A percentile compares a stretch with the other conserved stretches of the same genome.
These are phyloP conservation scores for Edaphochlamys debaryana DNA, from an alignment of 139 green algal species.

Conservation along the genomic window DNA sequence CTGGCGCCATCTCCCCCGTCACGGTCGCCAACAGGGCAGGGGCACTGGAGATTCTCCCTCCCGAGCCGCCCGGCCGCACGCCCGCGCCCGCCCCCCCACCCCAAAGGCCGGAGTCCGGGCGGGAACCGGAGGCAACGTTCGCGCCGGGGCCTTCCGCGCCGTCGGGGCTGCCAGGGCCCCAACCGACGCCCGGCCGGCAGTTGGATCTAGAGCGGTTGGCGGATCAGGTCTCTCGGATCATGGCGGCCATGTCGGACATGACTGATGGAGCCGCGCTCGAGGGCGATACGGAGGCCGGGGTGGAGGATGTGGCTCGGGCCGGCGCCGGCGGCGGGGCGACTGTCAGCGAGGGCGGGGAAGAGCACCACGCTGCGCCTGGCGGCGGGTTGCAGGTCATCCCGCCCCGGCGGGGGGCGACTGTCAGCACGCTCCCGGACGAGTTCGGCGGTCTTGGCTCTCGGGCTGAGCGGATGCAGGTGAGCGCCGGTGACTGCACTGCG, in stretches of 20 bases:
- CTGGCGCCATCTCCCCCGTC: too few species aligned
- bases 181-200: not conserved
- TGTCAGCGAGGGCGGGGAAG: not conserved
- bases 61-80: not conserved
- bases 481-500: too few species aligned
- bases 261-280: too few species aligned
- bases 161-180: not conserved
- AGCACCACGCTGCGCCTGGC: too few species aligned
- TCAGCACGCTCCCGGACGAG: too few species aligned
- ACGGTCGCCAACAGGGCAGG: not conserved
- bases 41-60: not conserved
- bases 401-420: too few species aligned
- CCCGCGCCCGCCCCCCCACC: too few species aligned
- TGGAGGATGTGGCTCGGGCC: too few species aligned
- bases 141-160: not conserved
- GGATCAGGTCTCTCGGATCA: conserved; percentile 29
- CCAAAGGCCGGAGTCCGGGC: not conserved
- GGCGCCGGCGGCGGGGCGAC: not conserved
- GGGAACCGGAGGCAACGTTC: not conserved
- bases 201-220: conserved; percentile 20
- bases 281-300: too few species aligned
- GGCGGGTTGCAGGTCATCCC: too few species aligned
- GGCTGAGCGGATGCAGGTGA: too few species aligned
- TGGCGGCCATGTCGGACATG: conserved; percentile 10
- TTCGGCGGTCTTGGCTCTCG: too few species aligned